phyloP scores from a whole-genome alignment of 345 rosid genomes.

The Pistacia integerrima region DNA sequence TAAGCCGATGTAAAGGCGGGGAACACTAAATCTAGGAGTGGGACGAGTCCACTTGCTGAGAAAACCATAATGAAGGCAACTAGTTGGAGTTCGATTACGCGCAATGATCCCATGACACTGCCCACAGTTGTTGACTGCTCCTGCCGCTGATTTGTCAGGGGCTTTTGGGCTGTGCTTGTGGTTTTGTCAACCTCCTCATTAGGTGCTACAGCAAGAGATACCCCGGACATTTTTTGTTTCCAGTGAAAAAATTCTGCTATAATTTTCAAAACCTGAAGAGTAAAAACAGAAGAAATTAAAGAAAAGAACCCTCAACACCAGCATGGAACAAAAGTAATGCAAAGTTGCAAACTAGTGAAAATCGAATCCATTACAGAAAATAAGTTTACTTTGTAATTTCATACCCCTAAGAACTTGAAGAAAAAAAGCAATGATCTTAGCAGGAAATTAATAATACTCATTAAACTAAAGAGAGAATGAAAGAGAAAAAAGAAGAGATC shows the following conservation, averaged over 20 bases:
- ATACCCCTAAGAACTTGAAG: too few species aligned
- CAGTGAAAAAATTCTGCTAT: neutral
- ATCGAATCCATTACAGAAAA: neutral
- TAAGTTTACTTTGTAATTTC: too few species aligned
- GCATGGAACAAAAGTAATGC: too few species aligned
- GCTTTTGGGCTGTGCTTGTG: slow-evolving; percentile 17
- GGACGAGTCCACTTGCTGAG: slow-evolving; percentile 88
- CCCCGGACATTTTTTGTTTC: slow-evolving; percentile 65
- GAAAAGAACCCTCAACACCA: too few species aligned
- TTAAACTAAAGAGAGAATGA: neutral
- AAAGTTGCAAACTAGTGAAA: neutral
- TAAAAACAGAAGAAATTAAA: neutral
- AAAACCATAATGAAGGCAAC: slow-evolving; percentile 90
- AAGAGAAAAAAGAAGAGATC: neutral
- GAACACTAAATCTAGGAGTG: slow-evolving; percentile 73
- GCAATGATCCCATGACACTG: slow-evolving; percentile 72
- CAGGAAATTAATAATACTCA: neutral
- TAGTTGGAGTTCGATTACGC: slow-evolving; percentile 81
- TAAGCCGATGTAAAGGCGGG: slow-evolving; percentile 72
- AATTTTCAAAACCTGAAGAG: neutral
- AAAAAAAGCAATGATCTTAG: too few species aligned
- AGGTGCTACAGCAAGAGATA: slow-evolving; percentile 64
- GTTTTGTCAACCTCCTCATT: slow-evolving; percentile 36
- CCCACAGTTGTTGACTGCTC: slow-evolving; percentile 40
- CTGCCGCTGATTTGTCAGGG: slow-evolving; percentile 17